Evolutionary conservation across 2,329 filamentous ascomycete species (phyloP), one percentile per base, ranked within the genome.

Genomic region (Nemania sp.): DNA sequence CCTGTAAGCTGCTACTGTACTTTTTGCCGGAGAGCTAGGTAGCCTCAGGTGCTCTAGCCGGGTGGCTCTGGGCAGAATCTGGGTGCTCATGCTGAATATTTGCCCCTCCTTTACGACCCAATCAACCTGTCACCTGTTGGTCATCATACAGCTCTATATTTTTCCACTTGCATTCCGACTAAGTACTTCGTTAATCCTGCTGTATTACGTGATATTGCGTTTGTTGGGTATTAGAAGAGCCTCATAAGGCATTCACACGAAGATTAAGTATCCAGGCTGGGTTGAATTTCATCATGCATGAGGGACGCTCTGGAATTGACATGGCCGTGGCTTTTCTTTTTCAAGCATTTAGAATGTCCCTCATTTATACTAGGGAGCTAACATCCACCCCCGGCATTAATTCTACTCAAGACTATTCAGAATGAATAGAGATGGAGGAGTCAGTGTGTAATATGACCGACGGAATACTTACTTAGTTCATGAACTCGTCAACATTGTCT

Each of bases 401-500:
- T 15, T 41, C 35, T 11, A 41, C 35, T 41, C 11, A 41, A 11
- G 11, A 6, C 35, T 11, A 41, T 15, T 57, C 24, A 8, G 18
- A 18, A 47, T 26, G 18, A 32, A 45, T 45, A 38, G 55, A 45
- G 38, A 38, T 32, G 29, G 18, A 41, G 8, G 24, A 20, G 24
- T 5, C 45, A 15, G 29, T 8, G 55, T 41, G 18, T 57, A 22
- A 24, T 26, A 11, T 5, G n/a, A 29, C 38, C 15, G 13, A 15
- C 15, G 29, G 20, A 20, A 38, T 5, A 60, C 11, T 18, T 13
- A 29, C 13, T 4, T 3, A 6, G 41, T 13, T 56, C 24, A 22
- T 57, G 24, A 57, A 52, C 15, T 57, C 56, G 27, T 52, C 18
- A 41, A 51, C 22, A 52, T 55, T 38, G 18, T 49, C 49, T 55